Percentiles rank a stretch among this genome's conserved stretches.
Conservation (phyloP, 257 asterid species). For the Parsonsia alboflavescens region DNA sequence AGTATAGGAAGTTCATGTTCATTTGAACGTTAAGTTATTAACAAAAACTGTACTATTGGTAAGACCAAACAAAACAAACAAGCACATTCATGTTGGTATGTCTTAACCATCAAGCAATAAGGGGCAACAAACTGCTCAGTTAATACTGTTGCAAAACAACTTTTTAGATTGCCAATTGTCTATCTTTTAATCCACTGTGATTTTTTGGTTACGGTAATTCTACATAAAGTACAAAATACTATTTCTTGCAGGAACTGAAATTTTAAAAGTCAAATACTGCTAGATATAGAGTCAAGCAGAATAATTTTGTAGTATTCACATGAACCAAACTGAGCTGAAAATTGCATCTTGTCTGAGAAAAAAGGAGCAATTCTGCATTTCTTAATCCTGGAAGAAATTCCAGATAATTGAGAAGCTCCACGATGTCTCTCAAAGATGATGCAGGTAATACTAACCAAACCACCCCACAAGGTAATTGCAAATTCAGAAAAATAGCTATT, state of each 20-base stretch:
- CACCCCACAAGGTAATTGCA: background rate
- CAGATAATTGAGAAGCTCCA: background rate
- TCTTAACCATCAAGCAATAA: background rate
- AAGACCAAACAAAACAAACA: background rate
- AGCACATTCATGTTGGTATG: background rate
- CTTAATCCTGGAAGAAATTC: background rate
- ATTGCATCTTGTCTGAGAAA: background rate
- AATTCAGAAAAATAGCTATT: background rate
- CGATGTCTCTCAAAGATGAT: background rate
- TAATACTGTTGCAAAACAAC: background rate
- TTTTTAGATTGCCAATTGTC: background rate
- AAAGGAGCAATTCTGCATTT: background rate
- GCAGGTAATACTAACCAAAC: background rate
- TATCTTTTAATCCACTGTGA: background rate
- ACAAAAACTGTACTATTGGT: background rate
- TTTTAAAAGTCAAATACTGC: background rate
- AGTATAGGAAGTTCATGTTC: background rate
- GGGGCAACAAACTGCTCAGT: background rate
- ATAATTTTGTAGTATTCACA: background rate
- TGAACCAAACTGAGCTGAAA: background rate
- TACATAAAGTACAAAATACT: background rate
- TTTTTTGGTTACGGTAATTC: background rate
- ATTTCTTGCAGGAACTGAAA: background rate
- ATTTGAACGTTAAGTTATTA: background rate
- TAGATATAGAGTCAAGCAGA: background rate